A percentile compares a stretch with the other conserved stretches of the same genome.
phyloP scores from a whole-genome alignment of 176 grass and related monocot species.

The Raddia guianensis region DNA sequence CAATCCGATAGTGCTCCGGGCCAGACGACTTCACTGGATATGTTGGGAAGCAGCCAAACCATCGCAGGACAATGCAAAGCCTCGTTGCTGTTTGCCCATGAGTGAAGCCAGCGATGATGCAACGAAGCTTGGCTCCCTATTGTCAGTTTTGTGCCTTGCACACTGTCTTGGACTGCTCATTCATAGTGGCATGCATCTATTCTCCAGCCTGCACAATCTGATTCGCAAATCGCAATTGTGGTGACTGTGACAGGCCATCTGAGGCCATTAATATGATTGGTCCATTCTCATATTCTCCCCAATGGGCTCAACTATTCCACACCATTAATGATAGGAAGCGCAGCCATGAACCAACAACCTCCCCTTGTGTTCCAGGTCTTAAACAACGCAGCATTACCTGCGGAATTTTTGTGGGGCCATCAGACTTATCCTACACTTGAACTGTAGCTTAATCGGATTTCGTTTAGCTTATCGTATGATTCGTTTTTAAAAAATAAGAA shows the following conservation, averaged over 20 bases:
- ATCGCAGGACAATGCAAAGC: not conserved
- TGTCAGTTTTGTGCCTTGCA: not conserved
- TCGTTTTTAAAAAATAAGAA: too few relatives aligned
- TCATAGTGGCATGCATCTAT: not conserved
- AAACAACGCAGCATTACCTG: too few relatives aligned
- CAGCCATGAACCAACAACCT: too few relatives aligned
- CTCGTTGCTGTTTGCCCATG: not conserved
- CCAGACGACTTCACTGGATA: not conserved
- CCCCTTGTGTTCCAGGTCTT: too few relatives aligned
- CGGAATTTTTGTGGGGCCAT: too few relatives aligned
- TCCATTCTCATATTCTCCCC: not conserved
- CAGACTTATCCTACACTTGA: too few relatives aligned
- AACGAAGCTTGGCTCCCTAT: not conserved
- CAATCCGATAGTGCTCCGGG: not conserved
- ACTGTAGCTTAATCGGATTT: too few relatives aligned
- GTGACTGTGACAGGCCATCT: constrained; percentile 25
- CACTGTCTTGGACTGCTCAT: not conserved
- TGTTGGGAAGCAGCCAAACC: not conserved
- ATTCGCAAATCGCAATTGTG: constrained; percentile 2
- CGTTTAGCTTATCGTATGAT: too few relatives aligned
- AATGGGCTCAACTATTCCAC: not conserved
- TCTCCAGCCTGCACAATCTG: constrained; percentile 29
- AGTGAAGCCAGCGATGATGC: not conserved
- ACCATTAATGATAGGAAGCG: not conserved
- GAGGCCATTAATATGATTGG: constrained; percentile 18